phyloP scores from a whole-genome alignment of 2,329 filamentous ascomycete genomes.

The Colletotrichum musae region DNA sequence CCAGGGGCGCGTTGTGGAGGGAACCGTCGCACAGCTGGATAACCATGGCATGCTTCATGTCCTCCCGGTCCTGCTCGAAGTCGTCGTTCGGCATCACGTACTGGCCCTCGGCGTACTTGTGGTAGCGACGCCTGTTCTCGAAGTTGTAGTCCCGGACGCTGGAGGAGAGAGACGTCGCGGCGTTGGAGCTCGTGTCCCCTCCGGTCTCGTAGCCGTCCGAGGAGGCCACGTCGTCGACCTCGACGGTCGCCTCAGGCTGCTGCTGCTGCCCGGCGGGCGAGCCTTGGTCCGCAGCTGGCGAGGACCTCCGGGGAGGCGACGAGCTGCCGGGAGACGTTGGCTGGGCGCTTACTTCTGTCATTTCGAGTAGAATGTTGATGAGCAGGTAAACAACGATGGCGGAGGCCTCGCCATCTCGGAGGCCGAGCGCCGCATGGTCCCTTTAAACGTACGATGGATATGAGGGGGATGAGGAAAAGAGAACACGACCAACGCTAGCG shows the following conservation, averaged over 20 bases:
- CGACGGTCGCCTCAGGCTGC: neutral
- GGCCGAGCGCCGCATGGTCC: too few relatives aligned
- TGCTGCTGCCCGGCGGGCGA: neutral
- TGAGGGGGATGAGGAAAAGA: neutral
- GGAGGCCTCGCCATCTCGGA: too few relatives aligned
- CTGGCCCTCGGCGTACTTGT: conserved; percentile 52
- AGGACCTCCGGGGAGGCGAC: too few relatives aligned
- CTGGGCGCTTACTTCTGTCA: too few relatives aligned
- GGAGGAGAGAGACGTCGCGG: conserved; percentile 48
- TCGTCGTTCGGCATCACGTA: conserved; percentile 51
- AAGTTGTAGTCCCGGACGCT: conserved; percentile 52
- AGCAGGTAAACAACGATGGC: too few relatives aligned
- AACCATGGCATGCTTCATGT: conserved; percentile 66
- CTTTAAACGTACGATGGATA: neutral
- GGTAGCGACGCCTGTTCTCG: conserved; percentile 58
- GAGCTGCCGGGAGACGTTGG: too few relatives aligned
- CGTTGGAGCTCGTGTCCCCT: conserved; percentile 49
- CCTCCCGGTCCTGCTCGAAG: conserved; percentile 66
- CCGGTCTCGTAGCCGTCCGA: conserved; percentile 56
- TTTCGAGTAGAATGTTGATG: too few relatives aligned
- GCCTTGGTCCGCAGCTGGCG: too few relatives aligned
- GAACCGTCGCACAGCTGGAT: conserved; percentile 51
- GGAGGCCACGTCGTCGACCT: conserved; percentile 43
- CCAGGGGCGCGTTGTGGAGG: conserved; percentile 49
- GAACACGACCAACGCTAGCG: neutral